These are phyloP conservation scores for Actinidia chinensis DNA, from an alignment of 179 eudicot genomes.

Conservation along the genomic window DNA sequence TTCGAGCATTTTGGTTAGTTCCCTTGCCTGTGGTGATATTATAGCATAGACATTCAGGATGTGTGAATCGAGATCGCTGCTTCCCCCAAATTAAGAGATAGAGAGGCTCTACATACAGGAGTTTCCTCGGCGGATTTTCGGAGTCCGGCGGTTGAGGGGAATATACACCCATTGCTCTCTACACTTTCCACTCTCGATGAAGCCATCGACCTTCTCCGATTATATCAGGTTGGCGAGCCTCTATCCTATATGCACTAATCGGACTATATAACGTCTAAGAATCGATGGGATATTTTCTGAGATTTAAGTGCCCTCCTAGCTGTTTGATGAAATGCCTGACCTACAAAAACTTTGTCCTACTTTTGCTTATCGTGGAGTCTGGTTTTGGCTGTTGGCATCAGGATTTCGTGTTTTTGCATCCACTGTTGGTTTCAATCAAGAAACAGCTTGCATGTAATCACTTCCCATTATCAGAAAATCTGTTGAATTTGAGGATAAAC, in stretches of 20 bases:
- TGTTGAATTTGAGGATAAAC: not conserved
- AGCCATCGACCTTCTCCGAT: no score
- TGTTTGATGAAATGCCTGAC: slow-evolving; percentile 11
- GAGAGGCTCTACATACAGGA: no score
- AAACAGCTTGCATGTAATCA: not conserved
- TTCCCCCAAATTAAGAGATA: no score
- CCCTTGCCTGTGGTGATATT: no score
- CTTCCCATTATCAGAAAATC: not conserved
- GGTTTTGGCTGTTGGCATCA: not conserved
- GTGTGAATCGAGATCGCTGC: no score
- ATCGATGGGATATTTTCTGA: not conserved
- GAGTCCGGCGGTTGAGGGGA: no score
- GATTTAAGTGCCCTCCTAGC: not conserved
- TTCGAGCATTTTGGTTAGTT: no score
- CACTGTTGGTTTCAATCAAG: no score
- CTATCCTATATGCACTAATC: not conserved
- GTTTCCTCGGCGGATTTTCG: no score
- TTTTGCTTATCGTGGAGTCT: not conserved
- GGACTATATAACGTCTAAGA: not conserved
- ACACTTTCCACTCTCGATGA: no score
- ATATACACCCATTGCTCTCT: no score
- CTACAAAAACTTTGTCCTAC: not conserved
- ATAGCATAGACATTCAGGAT: no score
- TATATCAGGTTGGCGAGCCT: slow-evolving; percentile 1
- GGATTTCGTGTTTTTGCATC: not conserved